A percentile compares a stretch with the other conserved stretches of the same genome.
phyloP scores from a whole-genome alignment of 257 asterid genomes.

The Striga asiatica region DNA sequence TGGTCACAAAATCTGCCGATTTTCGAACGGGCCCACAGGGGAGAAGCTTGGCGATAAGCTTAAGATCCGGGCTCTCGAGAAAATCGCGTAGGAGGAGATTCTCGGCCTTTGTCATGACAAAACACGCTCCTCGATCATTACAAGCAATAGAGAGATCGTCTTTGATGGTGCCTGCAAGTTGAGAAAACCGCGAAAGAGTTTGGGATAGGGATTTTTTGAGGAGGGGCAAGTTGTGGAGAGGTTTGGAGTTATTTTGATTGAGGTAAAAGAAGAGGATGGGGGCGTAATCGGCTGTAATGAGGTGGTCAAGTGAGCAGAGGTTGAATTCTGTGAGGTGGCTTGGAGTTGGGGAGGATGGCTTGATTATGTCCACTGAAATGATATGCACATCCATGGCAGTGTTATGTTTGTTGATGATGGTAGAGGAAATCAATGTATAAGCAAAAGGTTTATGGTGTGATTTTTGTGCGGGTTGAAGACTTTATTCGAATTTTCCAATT shows the following conservation, averaged over 20 bases:
- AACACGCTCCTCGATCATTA: slow-evolving; percentile 55
- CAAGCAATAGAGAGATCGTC: slow-evolving; percentile 52
- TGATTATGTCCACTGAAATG: slow-evolving; percentile 36
- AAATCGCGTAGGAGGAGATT: slow-evolving; percentile 22
- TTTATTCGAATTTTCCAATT: too few species aligned
- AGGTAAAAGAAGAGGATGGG: slow-evolving; percentile 53
- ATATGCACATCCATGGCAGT: slow-evolving; percentile 29
- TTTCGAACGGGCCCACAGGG: slow-evolving; percentile 32
- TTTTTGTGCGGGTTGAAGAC: too few species aligned
- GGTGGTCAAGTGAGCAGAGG: slow-evolving; percentile 48
- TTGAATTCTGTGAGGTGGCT: slow-evolving; percentile 39
- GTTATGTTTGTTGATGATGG: not conserved
- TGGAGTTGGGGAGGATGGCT: slow-evolving; percentile 64
- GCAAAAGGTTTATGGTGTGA: too few species aligned
- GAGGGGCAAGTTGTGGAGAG: slow-evolving; percentile 14
- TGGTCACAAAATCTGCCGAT: slow-evolving; percentile 28
- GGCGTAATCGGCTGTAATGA: slow-evolving; percentile 67
- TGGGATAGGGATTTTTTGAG: slow-evolving; percentile 40
- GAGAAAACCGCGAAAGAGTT: slow-evolving; percentile 40
- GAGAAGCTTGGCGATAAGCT: slow-evolving; percentile 27
- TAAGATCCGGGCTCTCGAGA: slow-evolving; percentile 38
- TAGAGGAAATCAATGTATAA: not conserved
- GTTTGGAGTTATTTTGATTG: slow-evolving; percentile 15
- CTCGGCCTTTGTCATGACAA: slow-evolving; percentile 29
- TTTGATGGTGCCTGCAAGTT: slow-evolving; percentile 53